Percentiles rank a stretch among this genome's conserved stretches.
Conservation (phyloP, 148 eudicot genomes). For the Rhododendron henanense region DNA sequence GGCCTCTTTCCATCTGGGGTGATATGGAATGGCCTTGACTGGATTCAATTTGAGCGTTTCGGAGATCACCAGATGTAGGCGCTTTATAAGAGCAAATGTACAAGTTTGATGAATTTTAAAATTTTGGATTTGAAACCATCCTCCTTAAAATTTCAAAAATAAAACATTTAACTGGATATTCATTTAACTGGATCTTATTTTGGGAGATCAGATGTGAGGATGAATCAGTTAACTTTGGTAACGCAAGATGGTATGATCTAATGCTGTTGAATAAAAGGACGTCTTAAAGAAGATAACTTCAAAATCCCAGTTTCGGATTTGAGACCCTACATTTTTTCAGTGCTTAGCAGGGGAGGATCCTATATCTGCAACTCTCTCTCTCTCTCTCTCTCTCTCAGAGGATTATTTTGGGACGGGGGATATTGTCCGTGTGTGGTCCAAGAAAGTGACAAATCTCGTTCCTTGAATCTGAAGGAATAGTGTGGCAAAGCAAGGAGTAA, state of each 20-base stretch:
- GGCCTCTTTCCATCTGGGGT: background rate
- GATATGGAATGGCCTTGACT: background rate
- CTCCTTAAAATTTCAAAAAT: background rate
- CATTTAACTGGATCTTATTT: background rate
- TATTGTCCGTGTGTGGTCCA: background rate
- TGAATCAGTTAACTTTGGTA: background rate
- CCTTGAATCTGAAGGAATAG: slow-evolving; percentile 3
- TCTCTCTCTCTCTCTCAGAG: background rate
- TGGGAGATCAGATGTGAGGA: background rate
- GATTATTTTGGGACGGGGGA: background rate
- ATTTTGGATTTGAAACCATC: background rate
- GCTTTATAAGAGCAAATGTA: background rate
- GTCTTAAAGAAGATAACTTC: background rate
- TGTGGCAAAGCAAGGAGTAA: background rate
- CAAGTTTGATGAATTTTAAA: slow-evolving; percentile 2
- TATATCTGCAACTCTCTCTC: background rate
- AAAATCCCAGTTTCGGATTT: background rate
- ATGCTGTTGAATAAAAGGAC: background rate
- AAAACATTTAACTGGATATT: background rate
- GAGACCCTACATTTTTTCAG: background rate
- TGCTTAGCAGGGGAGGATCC: background rate
- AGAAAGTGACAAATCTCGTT: background rate
- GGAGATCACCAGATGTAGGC: background rate
- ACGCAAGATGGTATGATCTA: background rate
- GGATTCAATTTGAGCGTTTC: background rate